Evolutionary conservation across 371 early-diverging fungal species (phyloP).

Genomic region (Thermomucor indicae-seudaticae): DNA sequence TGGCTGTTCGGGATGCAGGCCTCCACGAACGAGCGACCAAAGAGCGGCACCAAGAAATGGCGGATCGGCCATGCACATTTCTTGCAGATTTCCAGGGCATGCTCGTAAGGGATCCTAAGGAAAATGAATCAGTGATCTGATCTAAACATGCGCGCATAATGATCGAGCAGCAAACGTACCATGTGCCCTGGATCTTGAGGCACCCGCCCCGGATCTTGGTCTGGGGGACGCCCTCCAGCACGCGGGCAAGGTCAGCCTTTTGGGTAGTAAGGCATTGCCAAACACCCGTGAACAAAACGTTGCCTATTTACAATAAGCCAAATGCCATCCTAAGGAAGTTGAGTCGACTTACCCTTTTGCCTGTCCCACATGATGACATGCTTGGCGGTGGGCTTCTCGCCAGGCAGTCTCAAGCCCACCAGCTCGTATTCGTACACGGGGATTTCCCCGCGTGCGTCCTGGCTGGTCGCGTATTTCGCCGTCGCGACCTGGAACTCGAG

Average conservation of each 20-base stretch:
- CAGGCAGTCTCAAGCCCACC: no score
- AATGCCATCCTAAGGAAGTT: no score
- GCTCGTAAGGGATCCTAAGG: conserved; percentile 56
- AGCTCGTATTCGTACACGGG: conserved; percentile 72
- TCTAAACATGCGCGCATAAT: no score
- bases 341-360: no score
- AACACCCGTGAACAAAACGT: conserved; percentile 71
- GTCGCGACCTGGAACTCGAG: no score
- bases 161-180: no score
- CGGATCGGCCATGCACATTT: conserved; percentile 57
- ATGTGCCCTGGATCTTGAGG: conserved; percentile 70
- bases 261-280: conserved; percentile 70
- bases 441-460: conserved; percentile 64
- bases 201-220: conserved; percentile 69
- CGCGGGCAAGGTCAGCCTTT: conserved; percentile 66
- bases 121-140: not conserved
- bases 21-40: conserved; percentile 52
- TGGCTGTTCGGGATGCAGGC: conserved; percentile 50
- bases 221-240: conserved; percentile 63
- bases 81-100: conserved; percentile 51
- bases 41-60: conserved; percentile 56
- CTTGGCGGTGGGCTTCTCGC: conserved; percentile 53
- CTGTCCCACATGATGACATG: no score
- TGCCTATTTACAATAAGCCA: no score
- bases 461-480: conserved; percentile 64